Conservation (phyloP, 2,329 filamentous ascomycete genomes). For the Pseudogymnoascus sp. region DNA sequence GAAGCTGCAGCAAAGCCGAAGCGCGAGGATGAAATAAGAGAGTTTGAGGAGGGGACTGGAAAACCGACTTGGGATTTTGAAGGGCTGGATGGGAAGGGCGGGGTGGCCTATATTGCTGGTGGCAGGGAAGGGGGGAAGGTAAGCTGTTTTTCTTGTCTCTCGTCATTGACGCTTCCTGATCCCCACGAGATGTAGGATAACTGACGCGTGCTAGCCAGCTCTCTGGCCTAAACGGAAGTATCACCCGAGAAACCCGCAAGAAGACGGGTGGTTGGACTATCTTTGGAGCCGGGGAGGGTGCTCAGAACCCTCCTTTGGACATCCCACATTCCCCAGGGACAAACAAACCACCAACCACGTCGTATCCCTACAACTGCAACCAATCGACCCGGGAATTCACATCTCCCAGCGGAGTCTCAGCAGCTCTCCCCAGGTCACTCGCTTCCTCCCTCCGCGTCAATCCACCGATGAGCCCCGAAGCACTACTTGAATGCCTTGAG, state of each 20-base stretch:
- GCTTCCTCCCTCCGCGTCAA: not conserved
- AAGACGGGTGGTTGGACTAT: not conserved
- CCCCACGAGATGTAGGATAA: not conserved
- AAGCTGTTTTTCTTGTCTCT: not conserved
- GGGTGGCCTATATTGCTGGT: not conserved
- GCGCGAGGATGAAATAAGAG: not conserved
- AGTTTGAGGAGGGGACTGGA: not conserved
- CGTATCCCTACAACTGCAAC: not conserved
- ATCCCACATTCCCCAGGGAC: not conserved
- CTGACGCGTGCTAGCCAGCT: not conserved
- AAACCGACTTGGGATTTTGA: not conserved
- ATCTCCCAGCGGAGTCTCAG: not conserved
- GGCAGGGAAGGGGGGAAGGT: not conserved
- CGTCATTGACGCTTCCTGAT: not conserved
- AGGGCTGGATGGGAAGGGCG: not conserved
- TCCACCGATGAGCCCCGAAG: not conserved
- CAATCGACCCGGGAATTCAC: not conserved
- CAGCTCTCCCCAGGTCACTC: not conserved
- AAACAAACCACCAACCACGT: too few relatives aligned
- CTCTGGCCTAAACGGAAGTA: not conserved
- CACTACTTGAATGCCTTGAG: not conserved
- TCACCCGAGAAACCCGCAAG: not conserved
- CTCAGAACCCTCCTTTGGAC: not conserved
- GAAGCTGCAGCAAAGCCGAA: slow-evolving; percentile 1
- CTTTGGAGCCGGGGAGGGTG: not conserved